Conservation (phyloP, 1,284 basidiomycete species). For the Apiotrichum porosum region DNA sequence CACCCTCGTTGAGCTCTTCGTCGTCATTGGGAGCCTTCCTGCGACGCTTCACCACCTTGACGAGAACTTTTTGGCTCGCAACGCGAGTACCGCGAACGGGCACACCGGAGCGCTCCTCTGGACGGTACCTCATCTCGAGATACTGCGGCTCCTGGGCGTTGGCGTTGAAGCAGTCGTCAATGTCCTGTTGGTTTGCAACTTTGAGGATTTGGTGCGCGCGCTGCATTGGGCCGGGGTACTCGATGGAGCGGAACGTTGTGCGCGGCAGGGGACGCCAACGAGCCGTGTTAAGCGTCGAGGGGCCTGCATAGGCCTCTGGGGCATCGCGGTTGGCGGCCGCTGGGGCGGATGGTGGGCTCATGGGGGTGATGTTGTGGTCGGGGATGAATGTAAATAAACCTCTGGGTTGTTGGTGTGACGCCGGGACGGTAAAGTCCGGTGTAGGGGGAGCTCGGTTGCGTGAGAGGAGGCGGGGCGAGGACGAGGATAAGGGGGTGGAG, state of each 20-base stretch:
- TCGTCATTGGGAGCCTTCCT: conserved; percentile 16
- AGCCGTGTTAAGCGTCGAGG: conserved; percentile 29
- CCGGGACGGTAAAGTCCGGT: too few species aligned
- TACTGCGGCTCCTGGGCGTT: conserved; percentile 37
- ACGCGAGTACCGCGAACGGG: conserved; percentile 74
- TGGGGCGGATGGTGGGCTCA: too few species aligned
- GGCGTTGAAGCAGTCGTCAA: conserved; percentile 65
- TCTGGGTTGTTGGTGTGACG: too few species aligned
- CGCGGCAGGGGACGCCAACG: conserved; percentile 57
- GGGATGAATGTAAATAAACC: too few species aligned
- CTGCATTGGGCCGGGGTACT: conserved; percentile 81
- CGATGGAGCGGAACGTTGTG: conserved; percentile 68
- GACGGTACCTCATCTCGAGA: conserved; percentile 69
- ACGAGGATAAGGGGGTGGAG: background rate
- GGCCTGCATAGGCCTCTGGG: too few species aligned
- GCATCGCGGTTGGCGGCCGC: too few species aligned
- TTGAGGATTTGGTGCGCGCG: conserved; percentile 57
- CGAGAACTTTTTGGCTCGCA: conserved; percentile 67
- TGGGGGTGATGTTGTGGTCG: too few species aligned
- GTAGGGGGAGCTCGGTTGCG: too few species aligned
- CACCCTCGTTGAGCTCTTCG: conserved; percentile 48
- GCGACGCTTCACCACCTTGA: conserved; percentile 64
- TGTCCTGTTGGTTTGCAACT: conserved; percentile 61
- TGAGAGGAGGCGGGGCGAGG: too few species aligned
- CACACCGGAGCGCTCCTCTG: conserved; percentile 69